Base-by-base conservation (phyloP, 495 filamentous ascomycete genomes). In the Sporormia fimetaria region DNA sequence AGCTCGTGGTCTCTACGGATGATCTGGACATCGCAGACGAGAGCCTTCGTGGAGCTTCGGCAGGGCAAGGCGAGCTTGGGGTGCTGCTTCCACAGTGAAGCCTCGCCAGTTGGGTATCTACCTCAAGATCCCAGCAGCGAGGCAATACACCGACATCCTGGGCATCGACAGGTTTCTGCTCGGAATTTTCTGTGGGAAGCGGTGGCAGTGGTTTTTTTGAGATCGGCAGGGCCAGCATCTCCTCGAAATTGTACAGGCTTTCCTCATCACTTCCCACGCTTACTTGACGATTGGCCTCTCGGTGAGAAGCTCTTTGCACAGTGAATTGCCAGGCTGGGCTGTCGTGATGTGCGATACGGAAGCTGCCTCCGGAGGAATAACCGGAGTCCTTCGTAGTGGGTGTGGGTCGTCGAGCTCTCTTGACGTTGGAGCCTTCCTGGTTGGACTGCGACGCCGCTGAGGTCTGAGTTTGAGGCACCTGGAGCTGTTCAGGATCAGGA, bases 161-260 rank as follows among this genome's bases (percentile, higher is more conserved):
- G 26, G n/a, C n/a, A n/a, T n/a, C n/a, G n/a, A n/a, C n/a, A n/a
- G n/a, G n/a, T n/a, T n/a, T n/a, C n/a, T n/a, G n/a, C n/a, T n/a
- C n/a, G n/a, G n/a, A n/a, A n/a, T n/a, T n/a, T n/a, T 36, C 17
- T 10, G 12, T 34, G 37, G 44, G 44, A 28, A 44, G 1, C 0
- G 44, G 21, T 42, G 51, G 51, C 10, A 41, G 37, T 37, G 45
- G 36, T n/a, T 41, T 44, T 12, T 43, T 37, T 12, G 50, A 31
- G 21, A 23, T 20, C 22, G 44, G 21, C 39, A 42, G 35, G 21
- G 40, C 33, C 16, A 59, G 44, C 35, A 55, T 56, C 18, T 56
- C 30, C n/a, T 56, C 43, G 23, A 55, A 54, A 0, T 49, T 58
- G 44, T 58, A 58, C 5, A 58, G 40, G 37, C 57, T 60, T n/a